Percentiles rank a stretch among this genome's conserved stretches.
Conservation (phyloP, 345 rosid species). For the Pistacia integerrima region DNA sequence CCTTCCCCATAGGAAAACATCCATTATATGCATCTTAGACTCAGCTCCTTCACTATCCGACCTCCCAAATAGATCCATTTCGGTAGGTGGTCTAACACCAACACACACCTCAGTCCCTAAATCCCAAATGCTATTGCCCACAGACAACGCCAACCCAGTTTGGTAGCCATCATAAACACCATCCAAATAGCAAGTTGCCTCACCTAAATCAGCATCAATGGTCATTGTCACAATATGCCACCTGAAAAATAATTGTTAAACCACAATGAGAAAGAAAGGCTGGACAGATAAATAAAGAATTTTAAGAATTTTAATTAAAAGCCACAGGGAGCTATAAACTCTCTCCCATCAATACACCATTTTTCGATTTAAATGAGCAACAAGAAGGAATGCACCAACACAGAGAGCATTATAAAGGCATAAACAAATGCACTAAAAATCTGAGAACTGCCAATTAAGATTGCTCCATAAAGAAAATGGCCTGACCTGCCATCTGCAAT, state of each 20-base stretch:
- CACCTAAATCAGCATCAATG: conserved; percentile 89
- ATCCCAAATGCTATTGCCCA: conserved; percentile 79
- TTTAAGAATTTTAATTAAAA: conserved; percentile 4
- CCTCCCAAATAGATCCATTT: conserved; percentile 94
- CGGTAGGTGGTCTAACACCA: conserved; percentile 93
- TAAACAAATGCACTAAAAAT: conserved; percentile 14
- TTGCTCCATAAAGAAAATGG: conserved; percentile 6
- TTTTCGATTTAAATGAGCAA: neutral
- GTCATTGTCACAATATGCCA: conserved; percentile 99
- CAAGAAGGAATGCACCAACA: neutral
- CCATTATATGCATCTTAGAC: conserved; percentile 99
- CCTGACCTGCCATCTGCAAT: conserved; percentile 98
- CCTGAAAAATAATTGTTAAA: conserved; percentile 46
- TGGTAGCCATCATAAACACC: conserved; percentile 96
- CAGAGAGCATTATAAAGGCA: neutral
- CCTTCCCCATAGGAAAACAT: conserved; percentile 97
- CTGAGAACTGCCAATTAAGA: neutral
- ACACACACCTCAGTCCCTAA: conserved; percentile 91
- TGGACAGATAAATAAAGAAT: neutral
- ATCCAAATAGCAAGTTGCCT: conserved; percentile 96
- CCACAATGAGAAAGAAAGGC: conserved; percentile 1
- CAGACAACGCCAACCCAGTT: conserved; percentile 65
- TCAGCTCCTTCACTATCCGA: conserved; percentile 99
- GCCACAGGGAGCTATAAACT: neutral
- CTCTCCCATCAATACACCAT: neutral